These are phyloP conservation scores for Mortierella hygrophila DNA, from an alignment of 192 early-diverging fungal species.

Conservation along the genomic window DNA sequence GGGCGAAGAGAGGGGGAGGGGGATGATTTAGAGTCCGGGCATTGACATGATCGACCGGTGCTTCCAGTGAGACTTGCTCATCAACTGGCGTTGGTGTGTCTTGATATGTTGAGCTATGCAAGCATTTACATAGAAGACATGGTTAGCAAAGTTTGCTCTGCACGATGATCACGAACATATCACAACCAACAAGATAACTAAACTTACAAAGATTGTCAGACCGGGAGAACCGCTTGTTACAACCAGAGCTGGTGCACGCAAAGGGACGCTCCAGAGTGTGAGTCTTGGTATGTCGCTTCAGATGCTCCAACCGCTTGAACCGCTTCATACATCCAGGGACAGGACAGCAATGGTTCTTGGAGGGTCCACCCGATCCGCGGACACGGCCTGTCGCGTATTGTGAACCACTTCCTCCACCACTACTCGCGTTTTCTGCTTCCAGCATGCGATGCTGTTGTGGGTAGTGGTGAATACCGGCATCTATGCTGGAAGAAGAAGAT, in stretches of 20 bases:
- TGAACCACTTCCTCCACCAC: not conserved
- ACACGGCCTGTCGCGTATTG: not conserved
- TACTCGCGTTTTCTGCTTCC: not conserved
- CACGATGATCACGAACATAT: not conserved
- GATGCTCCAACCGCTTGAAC: conserved; percentile 86
- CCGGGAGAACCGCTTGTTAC: conserved; percentile 84
- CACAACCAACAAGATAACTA: not conserved
- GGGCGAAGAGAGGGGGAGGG: not conserved
- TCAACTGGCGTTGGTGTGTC: conserved; percentile 46
- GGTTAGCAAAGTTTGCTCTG: not conserved
- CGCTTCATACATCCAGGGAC: conserved; percentile 59
- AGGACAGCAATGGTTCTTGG: conserved; percentile 55
- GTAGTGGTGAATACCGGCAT: not conserved
- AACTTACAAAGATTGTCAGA: conserved; percentile 75
- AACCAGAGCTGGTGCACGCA: conserved; percentile 73
- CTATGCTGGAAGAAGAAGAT: not conserved
- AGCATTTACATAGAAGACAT: not conserved
- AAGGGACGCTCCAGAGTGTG: conserved; percentile 82
- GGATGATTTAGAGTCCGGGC: not conserved
- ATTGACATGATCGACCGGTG: conserved; percentile 11
- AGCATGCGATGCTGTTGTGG: conserved; percentile 6
- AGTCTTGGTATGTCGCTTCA: conserved; percentile 85
- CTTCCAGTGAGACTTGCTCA: conserved; percentile 52
- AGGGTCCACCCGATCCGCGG: conserved; percentile 15
- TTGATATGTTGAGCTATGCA: conserved; percentile 51